phyloP scores from a whole-genome alignment of 495 filamentous ascomycete species.

The Lepidopterella palustris region DNA sequence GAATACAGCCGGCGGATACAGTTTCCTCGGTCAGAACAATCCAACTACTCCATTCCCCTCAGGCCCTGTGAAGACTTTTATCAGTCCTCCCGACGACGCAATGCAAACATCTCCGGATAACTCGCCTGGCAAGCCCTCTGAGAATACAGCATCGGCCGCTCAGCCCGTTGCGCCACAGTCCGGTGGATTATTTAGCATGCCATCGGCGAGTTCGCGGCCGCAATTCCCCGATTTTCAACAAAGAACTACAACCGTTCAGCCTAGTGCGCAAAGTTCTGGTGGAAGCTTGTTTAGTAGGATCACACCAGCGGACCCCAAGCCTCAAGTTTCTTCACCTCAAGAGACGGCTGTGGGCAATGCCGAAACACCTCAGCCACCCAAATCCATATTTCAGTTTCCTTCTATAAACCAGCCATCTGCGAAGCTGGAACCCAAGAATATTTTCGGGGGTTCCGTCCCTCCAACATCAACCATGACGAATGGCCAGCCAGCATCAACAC shows the following conservation, averaged over 20 bases:
- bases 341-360: background rate
- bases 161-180: background rate
- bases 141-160: background rate
- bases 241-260: too few species aligned
- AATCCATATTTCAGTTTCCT: background rate
- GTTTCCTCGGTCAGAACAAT: background rate
- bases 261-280: background rate
- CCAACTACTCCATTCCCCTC: background rate
- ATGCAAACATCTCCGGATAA: conserved; percentile 2
- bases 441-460: too few species aligned
- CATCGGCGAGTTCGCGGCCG: background rate
- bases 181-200: background rate
- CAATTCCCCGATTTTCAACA: too few species aligned
- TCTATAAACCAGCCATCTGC: background rate
- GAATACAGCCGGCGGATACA: background rate
- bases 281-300: background rate
- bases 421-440: too few species aligned
- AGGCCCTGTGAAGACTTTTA: background rate
- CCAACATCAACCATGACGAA: too few species aligned
- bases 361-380: background rate
- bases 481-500: too few species aligned
- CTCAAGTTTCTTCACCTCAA: background rate
- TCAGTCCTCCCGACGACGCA: background rate
- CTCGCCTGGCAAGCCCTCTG: background rate
- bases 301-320: background rate